Conservation (phyloP, 176 grass and related monocot genomes). For the Calamus simplicifolius region DNA sequence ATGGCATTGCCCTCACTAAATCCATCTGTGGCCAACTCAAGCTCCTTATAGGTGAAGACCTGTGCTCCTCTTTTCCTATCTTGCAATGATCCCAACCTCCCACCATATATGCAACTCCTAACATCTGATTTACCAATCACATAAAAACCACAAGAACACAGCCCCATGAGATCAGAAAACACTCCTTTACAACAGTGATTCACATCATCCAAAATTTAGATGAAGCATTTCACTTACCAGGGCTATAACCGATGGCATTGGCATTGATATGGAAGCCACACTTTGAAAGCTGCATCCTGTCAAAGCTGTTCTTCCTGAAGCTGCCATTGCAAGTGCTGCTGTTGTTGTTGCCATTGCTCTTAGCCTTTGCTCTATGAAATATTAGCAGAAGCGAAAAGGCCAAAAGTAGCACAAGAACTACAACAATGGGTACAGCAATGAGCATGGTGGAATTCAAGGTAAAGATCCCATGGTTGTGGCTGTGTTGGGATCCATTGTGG, state of each 20-base stretch:
- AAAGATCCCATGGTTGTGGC: neutral
- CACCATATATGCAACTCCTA: slow-evolving; percentile 71
- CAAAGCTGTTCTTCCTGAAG: slow-evolving; percentile 27
- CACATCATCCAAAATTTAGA: neutral
- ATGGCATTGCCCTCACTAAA: slow-evolving; percentile 82
- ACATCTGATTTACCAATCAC: slow-evolving; percentile 4
- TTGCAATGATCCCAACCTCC: slow-evolving; percentile 46
- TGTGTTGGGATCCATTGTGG: neutral
- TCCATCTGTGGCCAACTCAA: slow-evolving; percentile 75
- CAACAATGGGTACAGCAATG: slow-evolving; percentile 22
- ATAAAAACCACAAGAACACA: neutral
- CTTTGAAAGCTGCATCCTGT: slow-evolving; percentile 6
- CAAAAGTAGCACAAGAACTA: slow-evolving; percentile 15
- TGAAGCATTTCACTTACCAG: slow-evolving; percentile 12
- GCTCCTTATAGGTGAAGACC: slow-evolving; percentile 94
- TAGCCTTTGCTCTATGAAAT: slow-evolving; percentile 23
- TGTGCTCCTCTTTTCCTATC: slow-evolving; percentile 44
- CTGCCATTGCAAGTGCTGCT: slow-evolving; percentile 16
- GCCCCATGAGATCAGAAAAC: neutral
- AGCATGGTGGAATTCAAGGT: slow-evolving; percentile 20
- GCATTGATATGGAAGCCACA: slow-evolving; percentile 8
- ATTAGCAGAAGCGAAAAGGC: slow-evolving; percentile 14
- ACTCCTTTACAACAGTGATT: no score
- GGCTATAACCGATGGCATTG: slow-evolving; percentile 18
- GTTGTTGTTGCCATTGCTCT: slow-evolving; percentile 9